These are phyloP conservation scores for Gliomastix tumulicola DNA, from an alignment of 2,329 filamentous ascomycete genomes.

Conservation along the genomic window DNA sequence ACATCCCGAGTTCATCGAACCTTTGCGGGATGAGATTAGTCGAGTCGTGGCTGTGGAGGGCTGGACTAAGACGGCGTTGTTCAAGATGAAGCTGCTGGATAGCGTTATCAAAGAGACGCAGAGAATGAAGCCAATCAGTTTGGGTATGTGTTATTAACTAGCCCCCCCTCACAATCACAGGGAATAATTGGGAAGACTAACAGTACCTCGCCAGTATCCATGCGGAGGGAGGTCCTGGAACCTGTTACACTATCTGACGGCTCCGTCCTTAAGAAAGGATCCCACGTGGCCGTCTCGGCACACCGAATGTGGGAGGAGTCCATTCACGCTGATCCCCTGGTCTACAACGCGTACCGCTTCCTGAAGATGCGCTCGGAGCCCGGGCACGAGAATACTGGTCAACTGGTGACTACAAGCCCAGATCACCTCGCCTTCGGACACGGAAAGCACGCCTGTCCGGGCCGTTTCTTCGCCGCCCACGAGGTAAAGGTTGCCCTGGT, in stretches of 20 bases:
- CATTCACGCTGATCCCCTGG: slow-evolving; percentile 11
- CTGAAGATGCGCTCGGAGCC: slow-evolving; percentile 14
- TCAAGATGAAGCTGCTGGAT: slow-evolving; percentile 37
- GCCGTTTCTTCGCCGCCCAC: slow-evolving; percentile 27
- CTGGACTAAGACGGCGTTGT: slow-evolving; percentile 37
- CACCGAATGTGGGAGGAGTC: slow-evolving; percentile 10
- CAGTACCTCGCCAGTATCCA: neutral
- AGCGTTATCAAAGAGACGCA: slow-evolving; percentile 44
- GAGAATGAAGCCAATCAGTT: slow-evolving; percentile 32
- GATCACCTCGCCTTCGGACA: slow-evolving; percentile 28
- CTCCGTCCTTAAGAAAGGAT: slow-evolving; percentile 10
- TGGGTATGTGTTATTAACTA: slow-evolving; percentile 13
- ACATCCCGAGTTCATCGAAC: slow-evolving; percentile 24
- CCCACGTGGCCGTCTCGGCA: slow-evolving; percentile 7
- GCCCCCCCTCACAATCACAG: neutral
- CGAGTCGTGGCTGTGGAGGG: slow-evolving; percentile 7
- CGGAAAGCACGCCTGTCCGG: slow-evolving; percentile 29
- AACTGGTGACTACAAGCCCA: slow-evolving; percentile 24
- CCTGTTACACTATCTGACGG: slow-evolving; percentile 11
- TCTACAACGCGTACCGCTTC: slow-evolving; percentile 19
- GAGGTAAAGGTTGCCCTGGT: slow-evolving; percentile 26
- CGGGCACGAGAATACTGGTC: slow-evolving; percentile 13
- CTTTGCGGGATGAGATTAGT: slow-evolving; percentile 32
- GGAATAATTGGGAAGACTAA: no score
- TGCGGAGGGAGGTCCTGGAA: slow-evolving; percentile 3